Percentiles rank a stretch among this genome's conserved stretches.
Conservation (phyloP, 2,329 filamentous ascomycete species). For the Hypoxylon sp. region DNA sequence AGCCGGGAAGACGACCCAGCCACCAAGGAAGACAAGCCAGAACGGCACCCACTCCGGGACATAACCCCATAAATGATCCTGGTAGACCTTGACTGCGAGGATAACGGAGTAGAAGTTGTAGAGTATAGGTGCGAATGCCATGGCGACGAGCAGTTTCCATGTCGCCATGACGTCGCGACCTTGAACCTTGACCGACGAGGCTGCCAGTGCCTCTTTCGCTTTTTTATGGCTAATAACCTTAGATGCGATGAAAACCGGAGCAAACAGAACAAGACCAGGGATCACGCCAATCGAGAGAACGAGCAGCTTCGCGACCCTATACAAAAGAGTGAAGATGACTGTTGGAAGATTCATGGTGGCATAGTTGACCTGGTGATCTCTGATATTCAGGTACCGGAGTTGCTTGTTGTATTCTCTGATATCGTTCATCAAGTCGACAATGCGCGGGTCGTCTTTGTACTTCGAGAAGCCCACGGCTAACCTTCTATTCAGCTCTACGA, state of each 20-base stretch:
- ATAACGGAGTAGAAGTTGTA: constrained; percentile 85
- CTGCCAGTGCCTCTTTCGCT: constrained; percentile 84
- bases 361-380: constrained; percentile 95
- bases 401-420: constrained; percentile 89
- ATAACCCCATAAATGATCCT: constrained; percentile 85
- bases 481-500: constrained; percentile 93
- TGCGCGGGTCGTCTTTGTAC: constrained; percentile 91
- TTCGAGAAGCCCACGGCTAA: constrained; percentile 91
- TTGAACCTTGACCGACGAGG: constrained; percentile 88
- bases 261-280: constrained; percentile 88
- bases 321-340: constrained; percentile 81
- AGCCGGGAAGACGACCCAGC: constrained; percentile 84
- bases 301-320: constrained; percentile 81
- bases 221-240: constrained; percentile 86
- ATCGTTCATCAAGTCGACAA: constrained; percentile 78
- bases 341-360: constrained; percentile 83
- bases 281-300: constrained; percentile 84
- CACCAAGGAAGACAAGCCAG: constrained; percentile 79
- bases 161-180: constrained; percentile 92
- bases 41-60: constrained; percentile 84
- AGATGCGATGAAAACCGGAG: constrained; percentile 86
- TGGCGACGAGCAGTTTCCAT: constrained; percentile 91
- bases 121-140: constrained; percentile 83
- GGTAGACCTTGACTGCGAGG: constrained; percentile 81
- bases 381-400: constrained; percentile 85